Conservation (phyloP, 306 rosid genomes). For the Calophaca sinica region DNA sequence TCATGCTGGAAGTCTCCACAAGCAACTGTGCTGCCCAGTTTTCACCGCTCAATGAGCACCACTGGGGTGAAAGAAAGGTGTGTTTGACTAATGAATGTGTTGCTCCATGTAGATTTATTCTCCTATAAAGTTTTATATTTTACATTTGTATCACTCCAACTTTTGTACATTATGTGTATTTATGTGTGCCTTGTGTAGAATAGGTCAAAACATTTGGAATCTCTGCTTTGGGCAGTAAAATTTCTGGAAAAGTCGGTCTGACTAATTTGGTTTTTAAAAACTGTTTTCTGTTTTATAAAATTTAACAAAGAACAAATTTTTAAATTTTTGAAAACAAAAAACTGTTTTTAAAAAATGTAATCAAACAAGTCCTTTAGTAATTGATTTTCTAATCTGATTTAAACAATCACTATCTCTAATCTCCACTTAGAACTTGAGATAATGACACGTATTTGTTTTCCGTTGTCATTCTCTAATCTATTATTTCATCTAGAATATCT, state of each 20-base stretch:
- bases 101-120: too few species aligned
- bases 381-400: conserved; percentile 5
- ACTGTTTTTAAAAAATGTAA: too few species aligned
- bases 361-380: too few species aligned
- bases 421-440: background rate
- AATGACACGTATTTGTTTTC: background rate
- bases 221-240: conserved; percentile 11
- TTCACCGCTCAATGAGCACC: conserved; percentile 74
- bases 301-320: too few species aligned
- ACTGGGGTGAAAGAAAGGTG: conserved; percentile 72
- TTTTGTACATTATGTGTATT: conserved; percentile 15
- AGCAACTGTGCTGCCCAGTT: conserved; percentile 58
- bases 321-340: too few species aligned
- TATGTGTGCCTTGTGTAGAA: background rate
- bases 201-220: background rate
- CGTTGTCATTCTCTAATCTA: too few species aligned
- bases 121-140: too few species aligned
- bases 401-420: background rate
- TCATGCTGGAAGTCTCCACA: conserved; percentile 44
- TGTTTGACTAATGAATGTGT: background rate
- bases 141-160: background rate
- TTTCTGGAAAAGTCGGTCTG: background rate
- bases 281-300: too few species aligned
- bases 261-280: too few species aligned
- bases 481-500: background rate